Evolutionary conservation across 257 asterid genomes (phyloP).

Genomic region (Solanum bulbocastanum): DNA sequence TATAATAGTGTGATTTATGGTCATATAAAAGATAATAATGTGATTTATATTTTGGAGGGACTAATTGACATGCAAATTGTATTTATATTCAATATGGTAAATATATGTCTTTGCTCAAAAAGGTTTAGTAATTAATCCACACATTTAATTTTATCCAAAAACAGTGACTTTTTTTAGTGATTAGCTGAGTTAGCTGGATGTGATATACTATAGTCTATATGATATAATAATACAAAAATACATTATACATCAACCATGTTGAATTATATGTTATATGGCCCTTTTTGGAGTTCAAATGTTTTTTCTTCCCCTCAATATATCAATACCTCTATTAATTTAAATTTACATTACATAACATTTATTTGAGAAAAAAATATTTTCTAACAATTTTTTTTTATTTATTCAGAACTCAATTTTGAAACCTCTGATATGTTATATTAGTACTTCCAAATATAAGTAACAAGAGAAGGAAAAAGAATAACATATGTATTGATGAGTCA

Average conservation of each 20-base stretch:
- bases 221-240: background rate
- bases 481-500: rapidly evolving
- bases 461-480: background rate
- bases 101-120: background rate
- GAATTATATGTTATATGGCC: background rate
- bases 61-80: background rate
- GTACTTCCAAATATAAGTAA: background rate
- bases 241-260: background rate
- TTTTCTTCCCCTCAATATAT: background rate
- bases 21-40: background rate
- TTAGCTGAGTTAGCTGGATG: background rate
- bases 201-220: background rate
- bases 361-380: background rate
- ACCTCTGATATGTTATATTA: background rate
- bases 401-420: background rate
- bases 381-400: too few relatives aligned
- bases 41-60: background rate
- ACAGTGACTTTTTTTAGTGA: background rate
- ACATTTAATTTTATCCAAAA: background rate
- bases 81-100: background rate
- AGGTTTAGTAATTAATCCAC: background rate
- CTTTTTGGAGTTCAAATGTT: background rate
- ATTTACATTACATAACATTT: background rate
- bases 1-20: background rate
- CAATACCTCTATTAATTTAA: rapidly evolving